Evolutionary conservation across 257 asterid species (phyloP), one percentile per base, ranked within the genome.

Genomic region (Sherardia arvensis): DNA sequence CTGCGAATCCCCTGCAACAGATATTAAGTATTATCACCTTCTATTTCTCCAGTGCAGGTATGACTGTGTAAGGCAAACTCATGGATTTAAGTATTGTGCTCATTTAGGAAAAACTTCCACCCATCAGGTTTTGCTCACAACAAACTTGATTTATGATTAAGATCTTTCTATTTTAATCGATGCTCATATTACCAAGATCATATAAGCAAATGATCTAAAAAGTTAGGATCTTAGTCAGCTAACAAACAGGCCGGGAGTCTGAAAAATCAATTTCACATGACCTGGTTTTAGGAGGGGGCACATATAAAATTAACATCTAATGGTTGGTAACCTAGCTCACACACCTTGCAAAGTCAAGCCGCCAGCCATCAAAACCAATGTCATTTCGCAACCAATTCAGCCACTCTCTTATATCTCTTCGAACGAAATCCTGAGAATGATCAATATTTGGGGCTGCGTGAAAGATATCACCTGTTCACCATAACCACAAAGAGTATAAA

Each of bases 341-440:
- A 61, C 66, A 76, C 81, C 81, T 73, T 36, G 67, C 87, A 74
- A 82, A 82, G 68, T 82, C 87, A 32, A 82, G 81, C 60, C 85
- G 79, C 87, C 87, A 82, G 51, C 87, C 87, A 67, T 82, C 87
- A 74, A 74, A 82, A 38, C 87, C 87, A 59, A 82, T 73, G 66
- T 82, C 78, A 61, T 75, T 75, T 21, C 83, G 71, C 25, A 82
- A 80, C 85, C 85, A 82, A 59, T 78, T 65, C 63, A 79, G 67
- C 87, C 87, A 82, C 68, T 77, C 71, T 65, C 71, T 82, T 55
- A 82, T 69, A 71, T 79, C 87, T 47, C 27, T 75, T 45, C 79
- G 73, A 23, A 82, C 87, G 70, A 82, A 82, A 57, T 74, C 79
- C 72, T 82, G 85, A 28, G 85, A 82, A 71, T 82, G 87, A 67